These are phyloP conservation scores for Eutrema japonicum DNA, from an alignment of 345 rosid species.

Conservation along the genomic window DNA sequence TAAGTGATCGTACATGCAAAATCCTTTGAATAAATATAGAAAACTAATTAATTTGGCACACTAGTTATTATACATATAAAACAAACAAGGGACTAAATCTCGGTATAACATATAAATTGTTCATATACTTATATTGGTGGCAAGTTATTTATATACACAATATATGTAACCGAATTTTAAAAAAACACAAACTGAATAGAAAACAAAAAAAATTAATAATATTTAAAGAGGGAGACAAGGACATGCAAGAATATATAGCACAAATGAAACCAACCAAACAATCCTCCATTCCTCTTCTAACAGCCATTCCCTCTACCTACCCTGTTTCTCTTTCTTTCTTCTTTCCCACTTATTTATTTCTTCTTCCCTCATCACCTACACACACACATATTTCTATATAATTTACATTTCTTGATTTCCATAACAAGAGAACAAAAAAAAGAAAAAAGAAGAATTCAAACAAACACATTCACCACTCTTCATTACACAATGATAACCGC, in stretches of 20 bases:
- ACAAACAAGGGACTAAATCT: not conserved
- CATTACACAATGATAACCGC: slow-evolving; percentile 42
- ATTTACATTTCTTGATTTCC: slow-evolving; percentile 5
- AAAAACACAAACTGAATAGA: not conserved
- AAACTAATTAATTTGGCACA: not conserved
- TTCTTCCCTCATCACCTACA: slow-evolving; percentile 26
- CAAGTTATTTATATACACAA: not conserved
- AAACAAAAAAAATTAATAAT: not conserved
- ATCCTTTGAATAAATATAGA: too few species aligned
- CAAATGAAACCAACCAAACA: slow-evolving; percentile 41
- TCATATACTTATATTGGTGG: not conserved
- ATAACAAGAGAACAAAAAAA: not conserved
- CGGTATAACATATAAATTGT: not conserved
- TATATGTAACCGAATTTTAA: not conserved
- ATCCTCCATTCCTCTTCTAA: slow-evolving; percentile 43
- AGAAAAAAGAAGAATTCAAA: not conserved
- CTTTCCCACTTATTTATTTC: slow-evolving; percentile 26
- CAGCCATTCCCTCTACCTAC: slow-evolving; percentile 49
- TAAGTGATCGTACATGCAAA: too few species aligned
- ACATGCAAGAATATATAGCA: slow-evolving; percentile 8
- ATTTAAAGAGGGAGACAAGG: not conserved
- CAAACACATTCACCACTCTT: slow-evolving; percentile 19
- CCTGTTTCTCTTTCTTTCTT: slow-evolving; percentile 12
- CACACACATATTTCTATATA: slow-evolving; percentile 26
- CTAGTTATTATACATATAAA: too few species aligned